Percentiles rank a stretch among this genome's conserved stretches.
These are phyloP conservation scores for Alternaria burnsii DNA, from an alignment of 2,329 filamentous ascomycete species.

Conservation along the genomic window DNA sequence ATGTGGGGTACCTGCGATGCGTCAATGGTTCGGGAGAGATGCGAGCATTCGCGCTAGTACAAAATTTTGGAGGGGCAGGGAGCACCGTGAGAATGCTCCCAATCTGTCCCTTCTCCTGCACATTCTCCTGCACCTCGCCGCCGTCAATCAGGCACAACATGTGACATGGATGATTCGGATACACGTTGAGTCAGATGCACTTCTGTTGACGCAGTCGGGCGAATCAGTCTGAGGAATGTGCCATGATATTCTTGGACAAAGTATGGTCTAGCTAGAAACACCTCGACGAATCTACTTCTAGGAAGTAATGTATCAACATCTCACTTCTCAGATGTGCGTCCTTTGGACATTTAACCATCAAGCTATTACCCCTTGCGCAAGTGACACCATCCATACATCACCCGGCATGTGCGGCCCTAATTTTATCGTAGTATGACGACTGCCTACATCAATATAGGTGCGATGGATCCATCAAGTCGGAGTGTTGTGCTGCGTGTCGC, in stretches of 20 bases:
- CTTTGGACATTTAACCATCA: neutral
- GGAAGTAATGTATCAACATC: neutral
- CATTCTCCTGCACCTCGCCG: conserved; percentile 14
- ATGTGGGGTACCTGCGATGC: conserved; percentile 38
- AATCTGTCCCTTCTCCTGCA: neutral
- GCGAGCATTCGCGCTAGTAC: conserved; percentile 30
- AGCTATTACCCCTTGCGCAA: neutral
- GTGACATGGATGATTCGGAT: neutral
- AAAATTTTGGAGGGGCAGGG: conserved; percentile 37
- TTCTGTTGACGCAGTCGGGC: neutral
- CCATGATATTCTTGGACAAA: conserved; percentile 56
- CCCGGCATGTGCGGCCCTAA: neutral
- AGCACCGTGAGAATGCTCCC: neutral
- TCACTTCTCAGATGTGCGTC: neutral
- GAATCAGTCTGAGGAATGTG: conserved; percentile 50
- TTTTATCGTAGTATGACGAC: neutral
- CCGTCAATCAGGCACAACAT: conserved; percentile 6
- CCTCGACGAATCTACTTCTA: neutral
- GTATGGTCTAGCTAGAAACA: neutral
- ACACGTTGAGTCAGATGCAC: conserved; percentile 10
- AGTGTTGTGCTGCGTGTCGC: conserved; percentile 3
- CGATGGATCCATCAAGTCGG: neutral
- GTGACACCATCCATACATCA: neutral
- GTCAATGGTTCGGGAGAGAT: conserved; percentile 31
- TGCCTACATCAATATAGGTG: neutral